Conservation (phyloP, 345 rosid species). For the Citrus cavaleriei region DNA sequence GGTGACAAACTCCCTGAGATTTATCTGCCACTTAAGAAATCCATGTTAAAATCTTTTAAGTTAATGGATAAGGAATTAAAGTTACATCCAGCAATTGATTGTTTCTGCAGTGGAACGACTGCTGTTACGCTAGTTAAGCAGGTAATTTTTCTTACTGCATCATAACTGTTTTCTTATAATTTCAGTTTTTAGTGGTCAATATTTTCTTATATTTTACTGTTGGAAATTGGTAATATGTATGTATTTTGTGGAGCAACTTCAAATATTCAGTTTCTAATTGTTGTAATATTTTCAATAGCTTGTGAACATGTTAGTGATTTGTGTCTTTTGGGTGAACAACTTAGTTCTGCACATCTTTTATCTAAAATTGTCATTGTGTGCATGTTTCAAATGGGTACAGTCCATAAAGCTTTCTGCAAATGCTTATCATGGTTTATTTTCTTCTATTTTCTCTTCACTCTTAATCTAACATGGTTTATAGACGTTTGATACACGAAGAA, state of each 20-base stretch:
- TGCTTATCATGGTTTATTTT: background rate
- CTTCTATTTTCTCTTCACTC: background rate
- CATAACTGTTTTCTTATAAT: background rate
- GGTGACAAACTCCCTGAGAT: conserved; percentile 55
- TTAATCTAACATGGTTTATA: background rate
- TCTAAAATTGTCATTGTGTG: background rate
- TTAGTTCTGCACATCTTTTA: background rate
- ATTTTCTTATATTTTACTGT: background rate
- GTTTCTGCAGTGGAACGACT: conserved; percentile 97
- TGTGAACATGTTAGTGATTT: background rate
- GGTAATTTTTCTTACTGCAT: conserved; percentile 40
- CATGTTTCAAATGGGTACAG: background rate
- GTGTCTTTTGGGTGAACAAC: background rate
- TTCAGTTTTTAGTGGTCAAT: background rate
- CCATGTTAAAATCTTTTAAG: conserved; percentile 71
- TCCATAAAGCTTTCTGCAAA: background rate
- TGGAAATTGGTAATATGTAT: background rate
- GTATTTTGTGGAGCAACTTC: background rate
- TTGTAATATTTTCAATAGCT: background rate
- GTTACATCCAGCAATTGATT: conserved; percentile 82
- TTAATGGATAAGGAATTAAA: conserved; percentile 82
- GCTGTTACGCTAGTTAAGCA: conserved; percentile 86
- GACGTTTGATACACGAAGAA: background rate
- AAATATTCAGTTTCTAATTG: background rate
- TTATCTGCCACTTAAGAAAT: conserved; percentile 59